Conservation (phyloP, 2,329 filamentous ascomycete genomes). For the Ceratocystis eucalypticola region DNA sequence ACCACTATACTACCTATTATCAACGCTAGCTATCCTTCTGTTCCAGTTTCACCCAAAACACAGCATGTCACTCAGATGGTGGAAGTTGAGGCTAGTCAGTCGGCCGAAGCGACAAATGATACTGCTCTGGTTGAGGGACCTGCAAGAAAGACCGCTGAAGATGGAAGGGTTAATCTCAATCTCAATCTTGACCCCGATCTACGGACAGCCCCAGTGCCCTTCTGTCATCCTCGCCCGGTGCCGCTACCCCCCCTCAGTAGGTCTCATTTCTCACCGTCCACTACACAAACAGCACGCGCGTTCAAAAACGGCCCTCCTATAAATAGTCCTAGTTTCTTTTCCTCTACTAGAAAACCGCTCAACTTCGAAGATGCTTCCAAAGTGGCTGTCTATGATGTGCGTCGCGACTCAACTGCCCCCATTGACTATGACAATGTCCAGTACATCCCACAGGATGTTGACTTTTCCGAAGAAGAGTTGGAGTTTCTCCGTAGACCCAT, state of each 20-base stretch:
- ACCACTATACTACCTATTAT: too few relatives aligned
- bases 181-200: conserved; percentile 1
- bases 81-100: not conserved
- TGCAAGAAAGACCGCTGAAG: not conserved
- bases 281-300: not conserved
- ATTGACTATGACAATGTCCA: not conserved
- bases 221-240: not conserved
- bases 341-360: not conserved
- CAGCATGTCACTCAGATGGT: not conserved
- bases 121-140: not conserved
- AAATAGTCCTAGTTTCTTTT: not conserved
- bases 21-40: not conserved
- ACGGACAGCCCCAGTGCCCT: not conserved
- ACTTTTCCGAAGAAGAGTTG: not conserved
- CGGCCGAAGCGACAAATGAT: not conserved
- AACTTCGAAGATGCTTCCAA: not conserved
- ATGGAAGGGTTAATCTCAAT: not conserved
- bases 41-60: conserved; percentile 3
- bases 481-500: not conserved
- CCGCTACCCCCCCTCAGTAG: not conserved
- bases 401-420: not conserved
- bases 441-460: not conserved
- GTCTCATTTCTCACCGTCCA: not conserved
- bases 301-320: not conserved
- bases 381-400: conserved; percentile 5